Base-by-base conservation (phyloP, 768 basidiomycete genomes). In the Hortiboletus flavorubellus region DNA sequence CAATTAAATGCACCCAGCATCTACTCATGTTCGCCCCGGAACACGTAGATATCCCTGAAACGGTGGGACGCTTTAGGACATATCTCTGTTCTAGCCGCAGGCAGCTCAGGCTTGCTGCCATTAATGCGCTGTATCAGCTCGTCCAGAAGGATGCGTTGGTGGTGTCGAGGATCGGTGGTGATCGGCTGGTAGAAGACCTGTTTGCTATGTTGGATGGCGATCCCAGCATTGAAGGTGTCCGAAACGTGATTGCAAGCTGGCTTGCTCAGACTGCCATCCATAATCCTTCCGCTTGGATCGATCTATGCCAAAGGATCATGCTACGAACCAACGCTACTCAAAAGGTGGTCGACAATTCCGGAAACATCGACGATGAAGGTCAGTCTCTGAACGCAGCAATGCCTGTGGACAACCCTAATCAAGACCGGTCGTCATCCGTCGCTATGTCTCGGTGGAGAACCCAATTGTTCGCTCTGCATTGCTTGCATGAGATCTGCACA, bases 271-370 rank as follows among this genome's bases (percentile, higher is more conserved):
- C 97, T 0, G 95, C 93, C 1, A 79, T 91, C 18, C 83, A 91
- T 53, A 91, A 94, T 58, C 96, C 97, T 0, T 93, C 90, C 0
- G 97, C 95, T 1, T 99, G 97, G 97, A 97, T 99, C 53, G 94
- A 95, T 66, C 79, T 98, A 2, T 98, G 96, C 64, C 96, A 98
- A 70, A 79, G 93, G 26, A 98, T 99, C 66, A 98, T 99, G 93
- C 86, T 91, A 7, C 81, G 91, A 10, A 95, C 93, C 11, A 93
- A 92, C 5, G 91, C 90, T 1, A 85, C 87, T 3, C 91, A 89
- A 63, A 87, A 85, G 63, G 83, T 81, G 14, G 79, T 80, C 1
- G 84, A 90, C 56, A 83, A 84, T 5, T 80, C 84, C 0, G 53
- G 70, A 11, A 82, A 79, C 38, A 63, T 80, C 34, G 97, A 99